phyloP scores from a whole-genome alignment of 257 asterid genomes.

The Solanum arcanum region DNA sequence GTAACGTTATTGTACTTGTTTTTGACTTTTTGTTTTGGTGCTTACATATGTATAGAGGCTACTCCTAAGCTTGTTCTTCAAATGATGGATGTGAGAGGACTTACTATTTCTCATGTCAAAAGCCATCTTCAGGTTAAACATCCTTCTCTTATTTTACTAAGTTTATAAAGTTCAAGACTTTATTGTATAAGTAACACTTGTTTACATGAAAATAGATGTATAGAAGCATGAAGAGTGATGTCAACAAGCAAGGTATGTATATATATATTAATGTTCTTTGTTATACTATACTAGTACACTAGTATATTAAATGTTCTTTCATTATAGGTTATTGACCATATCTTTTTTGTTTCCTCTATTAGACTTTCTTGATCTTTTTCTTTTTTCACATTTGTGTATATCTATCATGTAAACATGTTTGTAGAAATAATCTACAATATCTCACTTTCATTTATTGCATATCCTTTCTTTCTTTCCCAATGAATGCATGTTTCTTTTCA shows the following conservation, averaged over 20 bases:
- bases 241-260: conserved; percentile 39
- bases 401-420: neutral
- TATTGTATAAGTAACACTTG: neutral
- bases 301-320: neutral
- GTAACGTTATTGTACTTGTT: neutral
- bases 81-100: conserved; percentile 79
- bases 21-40: neutral
- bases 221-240: conserved; percentile 68
- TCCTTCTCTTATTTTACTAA: neutral
- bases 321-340: neutral
- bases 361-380: neutral
- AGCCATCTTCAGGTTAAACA: conserved; percentile 70
- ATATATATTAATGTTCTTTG: neutral
- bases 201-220: conserved; percentile 46
- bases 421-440: neutral
- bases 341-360: neutral
- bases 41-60: conserved; percentile 33
- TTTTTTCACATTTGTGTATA: neutral
- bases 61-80: conserved; percentile 81
- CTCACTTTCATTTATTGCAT: conserved; percentile 19
- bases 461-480: conserved; percentile 20
- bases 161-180: neutral
- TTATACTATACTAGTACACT: neutral
- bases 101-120: conserved; percentile 88
- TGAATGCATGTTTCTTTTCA: conserved; percentile 1